Evolutionary conservation across 2,329 filamentous ascomycete species (phyloP).

Genomic region (Aspergillus fumigatiaffinis): DNA sequence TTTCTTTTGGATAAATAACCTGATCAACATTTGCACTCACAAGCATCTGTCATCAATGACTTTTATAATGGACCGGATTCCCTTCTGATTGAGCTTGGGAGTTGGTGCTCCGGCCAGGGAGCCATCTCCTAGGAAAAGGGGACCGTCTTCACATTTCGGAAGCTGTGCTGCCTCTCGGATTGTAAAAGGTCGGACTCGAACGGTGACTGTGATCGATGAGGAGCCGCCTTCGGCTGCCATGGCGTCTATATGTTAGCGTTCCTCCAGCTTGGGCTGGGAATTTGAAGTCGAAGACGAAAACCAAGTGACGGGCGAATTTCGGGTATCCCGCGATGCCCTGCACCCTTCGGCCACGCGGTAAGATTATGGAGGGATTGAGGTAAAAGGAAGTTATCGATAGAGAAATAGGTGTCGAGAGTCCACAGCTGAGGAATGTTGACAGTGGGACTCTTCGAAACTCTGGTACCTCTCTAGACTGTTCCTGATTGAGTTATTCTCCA

Average conservation of each 20-base stretch:
- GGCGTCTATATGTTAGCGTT: slow-evolving; percentile 16
- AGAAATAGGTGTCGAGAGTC: background rate
- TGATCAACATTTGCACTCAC: slow-evolving; percentile 52
- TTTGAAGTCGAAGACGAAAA: slow-evolving; percentile 4
- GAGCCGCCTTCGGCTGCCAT: slow-evolving; percentile 44
- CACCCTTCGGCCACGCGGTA: slow-evolving; percentile 15
- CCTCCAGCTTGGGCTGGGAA: slow-evolving; percentile 15
- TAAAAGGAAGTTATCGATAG: slow-evolving; percentile 2
- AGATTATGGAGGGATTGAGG: slow-evolving; percentile 9
- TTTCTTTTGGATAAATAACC: background rate
- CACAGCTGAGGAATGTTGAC: slow-evolving; percentile 23
- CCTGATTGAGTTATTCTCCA: background rate
- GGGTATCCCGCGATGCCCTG: slow-evolving; percentile 15
- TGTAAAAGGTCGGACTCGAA: slow-evolving; percentile 64
- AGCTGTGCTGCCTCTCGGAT: slow-evolving; percentile 95
- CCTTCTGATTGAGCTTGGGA: slow-evolving; percentile 79
- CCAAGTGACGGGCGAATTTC: slow-evolving; percentile 17
- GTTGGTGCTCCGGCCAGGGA: slow-evolving; percentile 83
- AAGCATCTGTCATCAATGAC: slow-evolving; percentile 94
- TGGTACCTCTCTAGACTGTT: slow-evolving; percentile 3
- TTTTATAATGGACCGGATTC: slow-evolving; percentile 88
- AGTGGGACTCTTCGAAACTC: slow-evolving; percentile 23
- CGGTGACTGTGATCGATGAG: slow-evolving; percentile 50
- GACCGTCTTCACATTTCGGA: slow-evolving; percentile 70
- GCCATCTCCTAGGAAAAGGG: slow-evolving; percentile 92